Percentiles rank a stretch among this genome's conserved stretches.
Conservation (phyloP, 495 filamentous ascomycete species). For the Sporormia fimetaria region DNA sequence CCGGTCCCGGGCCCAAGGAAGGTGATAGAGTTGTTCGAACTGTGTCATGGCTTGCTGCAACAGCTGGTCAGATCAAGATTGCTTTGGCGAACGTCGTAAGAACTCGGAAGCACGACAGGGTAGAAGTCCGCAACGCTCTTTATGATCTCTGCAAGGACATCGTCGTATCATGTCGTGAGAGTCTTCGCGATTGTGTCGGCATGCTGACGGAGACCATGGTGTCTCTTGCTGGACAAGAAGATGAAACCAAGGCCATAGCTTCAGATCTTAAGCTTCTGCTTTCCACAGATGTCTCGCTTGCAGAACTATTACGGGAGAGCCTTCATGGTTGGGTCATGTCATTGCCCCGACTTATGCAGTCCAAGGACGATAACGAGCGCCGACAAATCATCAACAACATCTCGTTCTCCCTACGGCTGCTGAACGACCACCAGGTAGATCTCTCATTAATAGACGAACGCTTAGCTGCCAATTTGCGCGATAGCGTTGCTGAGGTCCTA, state of each 20-base stretch:
- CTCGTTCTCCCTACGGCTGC: conserved; percentile 56
- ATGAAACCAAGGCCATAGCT: conserved; percentile 33
- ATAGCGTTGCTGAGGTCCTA: conserved; percentile 40
- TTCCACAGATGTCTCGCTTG: conserved; percentile 49
- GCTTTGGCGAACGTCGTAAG: conserved; percentile 70
- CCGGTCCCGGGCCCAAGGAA: conserved; percentile 16
- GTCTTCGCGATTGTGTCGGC: conserved; percentile 53
- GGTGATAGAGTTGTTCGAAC: conserved; percentile 32
- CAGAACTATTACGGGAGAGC: conserved; percentile 57
- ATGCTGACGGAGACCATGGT: conserved; percentile 76
- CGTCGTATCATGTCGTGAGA: conserved; percentile 64
- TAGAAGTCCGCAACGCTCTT: conserved; percentile 58
- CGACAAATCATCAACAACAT: conserved; percentile 60
- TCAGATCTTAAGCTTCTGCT: conserved; percentile 47
- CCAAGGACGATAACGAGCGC: conserved; percentile 68
- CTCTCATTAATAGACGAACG: conserved; percentile 58
- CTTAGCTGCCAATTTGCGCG: conserved; percentile 50
- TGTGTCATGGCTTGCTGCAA: conserved; percentile 70
- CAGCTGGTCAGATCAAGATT: conserved; percentile 69
- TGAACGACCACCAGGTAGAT: conserved; percentile 53
- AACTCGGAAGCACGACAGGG: conserved; percentile 59
- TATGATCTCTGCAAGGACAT: conserved; percentile 58
- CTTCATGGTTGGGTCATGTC: conserved; percentile 72
- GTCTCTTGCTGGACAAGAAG: conserved; percentile 44
- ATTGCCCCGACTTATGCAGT: conserved; percentile 73